Base-by-base conservation (phyloP, 768 basidiomycete species). In the Coprinellus micaceus region DNA sequence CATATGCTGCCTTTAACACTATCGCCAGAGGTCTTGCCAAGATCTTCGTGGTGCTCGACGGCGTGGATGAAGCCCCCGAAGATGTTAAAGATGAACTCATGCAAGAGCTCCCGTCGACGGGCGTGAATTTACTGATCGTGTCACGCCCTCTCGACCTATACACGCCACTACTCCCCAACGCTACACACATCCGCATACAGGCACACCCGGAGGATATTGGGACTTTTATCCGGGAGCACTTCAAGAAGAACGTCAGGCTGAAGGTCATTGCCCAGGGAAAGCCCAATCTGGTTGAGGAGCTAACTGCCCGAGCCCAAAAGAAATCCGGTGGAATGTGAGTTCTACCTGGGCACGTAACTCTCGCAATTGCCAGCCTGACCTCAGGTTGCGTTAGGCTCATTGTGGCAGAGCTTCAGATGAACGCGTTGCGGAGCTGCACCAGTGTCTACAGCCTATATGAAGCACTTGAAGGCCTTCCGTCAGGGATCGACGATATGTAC, bases 141-240 rank as follows among this genome's bases (percentile, higher is more conserved):
- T 54, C 53, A 6, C 28, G 53, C n/a, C 53, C 53, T 4, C 12
- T 54, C 4, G 43, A 54, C 24, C 5, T 24, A 2, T 25, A 28
- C 29, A 19, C n/a, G 26, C 4, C 4, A 3, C 24, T 44, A 13
- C 11, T 54, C 4, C 53, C 53, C 21, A 13, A 54, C n/a, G 53
- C 53, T 9, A 11, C 21, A 19, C 22, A 11, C 36, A 17, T 54
- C 6, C 9, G 17, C 2, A 45, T 54, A 9, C 37, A 54, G 13
- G 53, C 24, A n/a, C 21, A 25, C 13, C 17, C n/a, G n/a, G 41
- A 54, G n/a, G 53, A 54, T 24, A 54, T 54, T 25, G 41, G 24
- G 28, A 21, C 17, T n/a, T 54, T 54, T 22, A 30, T 54, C 53
- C 26, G 6, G 21, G 36, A 10, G 21, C 39, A 45, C 15, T 19